phyloP scores from a whole-genome alignment of 192 early-diverging fungal species.

The Coemansia sp. region DNA sequence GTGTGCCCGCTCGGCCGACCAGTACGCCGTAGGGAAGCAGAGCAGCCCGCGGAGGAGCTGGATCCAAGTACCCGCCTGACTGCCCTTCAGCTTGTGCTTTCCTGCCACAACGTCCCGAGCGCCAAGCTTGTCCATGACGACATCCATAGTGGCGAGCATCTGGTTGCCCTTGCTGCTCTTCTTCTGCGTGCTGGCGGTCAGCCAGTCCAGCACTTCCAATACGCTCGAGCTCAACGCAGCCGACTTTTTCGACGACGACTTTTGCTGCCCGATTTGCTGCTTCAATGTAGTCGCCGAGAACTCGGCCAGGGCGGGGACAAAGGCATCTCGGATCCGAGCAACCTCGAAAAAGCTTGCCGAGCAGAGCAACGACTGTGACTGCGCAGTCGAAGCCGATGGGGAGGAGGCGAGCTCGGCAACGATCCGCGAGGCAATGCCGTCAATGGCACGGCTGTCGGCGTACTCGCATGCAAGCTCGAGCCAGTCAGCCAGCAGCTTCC shows the following conservation, averaged over 20 bases:
- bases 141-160: slow-evolving; percentile 1
- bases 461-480: slow-evolving; percentile 45
- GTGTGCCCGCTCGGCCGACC: slow-evolving; percentile 16
- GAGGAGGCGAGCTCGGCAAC: slow-evolving; percentile 13
- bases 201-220: neutral
- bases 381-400: neutral
- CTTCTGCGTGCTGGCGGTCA: neutral
- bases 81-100: neutral
- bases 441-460: slow-evolving; percentile 11
- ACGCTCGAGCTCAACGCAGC: neutral
- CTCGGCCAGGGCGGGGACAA: slow-evolving; percentile 17
- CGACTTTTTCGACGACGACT: neutral
- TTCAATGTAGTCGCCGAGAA: slow-evolving; percentile 9
- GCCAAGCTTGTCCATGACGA: neutral
- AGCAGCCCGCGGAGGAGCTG: slow-evolving; percentile 24
- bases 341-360: slow-evolving; percentile 41
- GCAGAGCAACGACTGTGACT: slow-evolving; percentile 15
- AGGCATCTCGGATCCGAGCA: slow-evolving; percentile 13
- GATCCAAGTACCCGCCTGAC: slow-evolving; percentile 16
- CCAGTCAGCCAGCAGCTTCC: slow-evolving; percentile 37
- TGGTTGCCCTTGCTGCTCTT: neutral
- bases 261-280: neutral
- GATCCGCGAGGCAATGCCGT: slow-evolving; percentile 20
- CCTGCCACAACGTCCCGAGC: neutral
- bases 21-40: slow-evolving; percentile 32